Percentiles rank a stretch among this genome's conserved stretches.
These are phyloP conservation scores for Xylaria flabelliformis DNA, from an alignment of 495 filamentous ascomycete genomes.

Conservation along the genomic window DNA sequence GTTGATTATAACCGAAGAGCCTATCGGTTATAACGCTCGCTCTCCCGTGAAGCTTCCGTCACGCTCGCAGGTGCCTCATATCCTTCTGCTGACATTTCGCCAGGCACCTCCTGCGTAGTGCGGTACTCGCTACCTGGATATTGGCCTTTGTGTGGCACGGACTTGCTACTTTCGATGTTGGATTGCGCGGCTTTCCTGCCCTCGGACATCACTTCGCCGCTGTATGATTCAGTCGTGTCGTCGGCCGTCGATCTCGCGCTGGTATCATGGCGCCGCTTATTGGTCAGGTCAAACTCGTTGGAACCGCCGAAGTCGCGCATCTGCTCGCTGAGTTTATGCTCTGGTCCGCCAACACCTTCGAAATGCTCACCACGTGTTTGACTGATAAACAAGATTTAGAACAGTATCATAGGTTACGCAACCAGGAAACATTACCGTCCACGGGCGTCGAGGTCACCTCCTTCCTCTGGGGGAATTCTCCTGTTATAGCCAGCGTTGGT, in stretches of 20 bases:
- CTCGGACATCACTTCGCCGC: slow-evolving; percentile 29
- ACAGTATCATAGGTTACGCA: background rate
- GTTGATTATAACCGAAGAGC: background rate
- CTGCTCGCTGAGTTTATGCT: slow-evolving; percentile 41
- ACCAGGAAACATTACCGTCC: slow-evolving; percentile 39
- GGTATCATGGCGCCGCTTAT: slow-evolving; percentile 20
- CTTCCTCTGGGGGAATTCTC: slow-evolving; percentile 47
- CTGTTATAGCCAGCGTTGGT: slow-evolving; percentile 46
- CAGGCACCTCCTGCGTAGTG: slow-evolving; percentile 34
- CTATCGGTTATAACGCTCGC: slow-evolving; percentile 29
- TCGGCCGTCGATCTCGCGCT: slow-evolving; percentile 21
- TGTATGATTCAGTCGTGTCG: background rate
- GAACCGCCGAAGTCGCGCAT: slow-evolving; percentile 39
- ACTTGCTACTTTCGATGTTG: slow-evolving; percentile 28
- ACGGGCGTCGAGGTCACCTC: slow-evolving; percentile 45
- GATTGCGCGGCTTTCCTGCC: slow-evolving; percentile 34
- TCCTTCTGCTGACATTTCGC: slow-evolving; percentile 41
- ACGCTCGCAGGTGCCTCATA: slow-evolving; percentile 40
- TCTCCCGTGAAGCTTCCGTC: slow-evolving; percentile 34
- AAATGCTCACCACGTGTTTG: slow-evolving; percentile 42
- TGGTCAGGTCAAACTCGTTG: slow-evolving; percentile 29
- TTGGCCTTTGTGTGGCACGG: slow-evolving; percentile 30
- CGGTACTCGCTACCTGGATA: slow-evolving; percentile 39
- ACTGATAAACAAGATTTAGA: slow-evolving; percentile 23
- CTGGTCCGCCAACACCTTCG: slow-evolving; percentile 43